Conservation (phyloP, 371 early-diverging fungal genomes). For the Mortierella sp. region DNA sequence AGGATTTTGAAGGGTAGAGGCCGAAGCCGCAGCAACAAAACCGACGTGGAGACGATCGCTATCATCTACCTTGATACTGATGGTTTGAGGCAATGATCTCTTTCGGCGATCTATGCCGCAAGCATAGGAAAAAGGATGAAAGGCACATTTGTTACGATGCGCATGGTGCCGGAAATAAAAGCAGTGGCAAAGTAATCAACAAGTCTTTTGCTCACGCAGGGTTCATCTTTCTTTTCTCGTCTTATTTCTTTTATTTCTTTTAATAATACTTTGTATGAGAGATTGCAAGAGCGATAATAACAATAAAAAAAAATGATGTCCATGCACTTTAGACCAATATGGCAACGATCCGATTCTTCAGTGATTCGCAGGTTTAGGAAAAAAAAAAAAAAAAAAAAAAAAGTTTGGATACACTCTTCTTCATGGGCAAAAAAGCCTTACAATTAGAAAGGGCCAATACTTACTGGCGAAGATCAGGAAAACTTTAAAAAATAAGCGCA, state of each 20-base stretch:
- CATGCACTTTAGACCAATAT: constrained; percentile 11
- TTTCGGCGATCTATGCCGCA: constrained; percentile 15
- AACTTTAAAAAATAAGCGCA: constrained; percentile 18
- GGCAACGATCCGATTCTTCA: constrained; percentile 13
- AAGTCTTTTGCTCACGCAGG: neutral
- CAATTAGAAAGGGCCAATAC: constrained; percentile 8
- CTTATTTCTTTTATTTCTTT: neutral
- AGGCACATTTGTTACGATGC: constrained; percentile 4
- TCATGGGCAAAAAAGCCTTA: neutral
- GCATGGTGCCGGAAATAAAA: neutral
- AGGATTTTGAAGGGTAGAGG: too few relatives aligned
- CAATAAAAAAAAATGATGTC: neutral
- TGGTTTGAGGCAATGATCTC: too few relatives aligned
- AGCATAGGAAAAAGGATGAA: neutral
- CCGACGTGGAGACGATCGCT: too few relatives aligned
- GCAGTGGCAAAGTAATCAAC: neutral
- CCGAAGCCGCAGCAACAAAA: too few relatives aligned
- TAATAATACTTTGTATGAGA: neutral
- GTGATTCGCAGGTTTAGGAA: neutral
- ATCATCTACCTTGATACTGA: too few relatives aligned
- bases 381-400: constrained; percentile 1
- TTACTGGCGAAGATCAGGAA: neutral
- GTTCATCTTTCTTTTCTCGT: neutral
- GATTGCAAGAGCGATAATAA: neutral
- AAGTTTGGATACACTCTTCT: too few relatives aligned